These are phyloP conservation scores for Carex littledalei DNA, from an alignment of 176 grass and related monocot species.

Conservation along the genomic window DNA sequence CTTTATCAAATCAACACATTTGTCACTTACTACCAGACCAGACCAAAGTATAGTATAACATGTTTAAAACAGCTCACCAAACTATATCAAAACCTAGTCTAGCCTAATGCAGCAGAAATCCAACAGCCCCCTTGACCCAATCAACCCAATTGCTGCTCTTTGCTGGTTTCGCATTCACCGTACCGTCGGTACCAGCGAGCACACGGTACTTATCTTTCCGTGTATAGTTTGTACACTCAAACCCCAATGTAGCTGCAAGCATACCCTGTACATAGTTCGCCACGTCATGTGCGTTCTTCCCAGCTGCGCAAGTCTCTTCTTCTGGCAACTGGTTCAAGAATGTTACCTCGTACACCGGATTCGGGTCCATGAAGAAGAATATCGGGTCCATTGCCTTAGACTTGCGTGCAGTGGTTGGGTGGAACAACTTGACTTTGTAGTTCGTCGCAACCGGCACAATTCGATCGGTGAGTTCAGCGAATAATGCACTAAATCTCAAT, in stretches of 20 bases:
- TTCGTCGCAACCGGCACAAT: slow-evolving; percentile 89
- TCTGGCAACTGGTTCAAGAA: slow-evolving; percentile 79
- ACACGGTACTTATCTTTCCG: slow-evolving; percentile 89
- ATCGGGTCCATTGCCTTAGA: slow-evolving; percentile 99
- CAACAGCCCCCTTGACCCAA: slow-evolving; percentile 25
- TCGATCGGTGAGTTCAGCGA: slow-evolving; percentile 89
- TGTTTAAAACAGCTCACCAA: neutral
- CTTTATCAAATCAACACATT: slow-evolving; percentile 1
- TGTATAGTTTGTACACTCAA: slow-evolving; percentile 93
- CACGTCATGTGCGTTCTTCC: slow-evolving; percentile 68
- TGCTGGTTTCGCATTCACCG: slow-evolving; percentile 36
- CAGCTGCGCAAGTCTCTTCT: slow-evolving; percentile 64
- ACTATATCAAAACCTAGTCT: slow-evolving; percentile 1
- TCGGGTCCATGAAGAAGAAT: slow-evolving; percentile 99
- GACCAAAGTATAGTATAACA: neutral
- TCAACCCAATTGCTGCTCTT: slow-evolving; percentile 16
- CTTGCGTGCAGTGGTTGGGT: slow-evolving; percentile 84
- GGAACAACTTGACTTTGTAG: slow-evolving; percentile 79
- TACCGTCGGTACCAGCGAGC: slow-evolving; percentile 80
- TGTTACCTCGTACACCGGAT: slow-evolving; percentile 83
- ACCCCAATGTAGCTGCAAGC: slow-evolving; percentile 73
- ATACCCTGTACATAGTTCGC: slow-evolving; percentile 95
- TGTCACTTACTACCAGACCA: neutral
- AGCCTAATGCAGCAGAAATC: slow-evolving; percentile 33
- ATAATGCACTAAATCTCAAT: slow-evolving; percentile 82